These are phyloP conservation scores for Pichia exigua DNA, from an alignment of 805 yeast genomes.

Conservation along the genomic window DNA sequence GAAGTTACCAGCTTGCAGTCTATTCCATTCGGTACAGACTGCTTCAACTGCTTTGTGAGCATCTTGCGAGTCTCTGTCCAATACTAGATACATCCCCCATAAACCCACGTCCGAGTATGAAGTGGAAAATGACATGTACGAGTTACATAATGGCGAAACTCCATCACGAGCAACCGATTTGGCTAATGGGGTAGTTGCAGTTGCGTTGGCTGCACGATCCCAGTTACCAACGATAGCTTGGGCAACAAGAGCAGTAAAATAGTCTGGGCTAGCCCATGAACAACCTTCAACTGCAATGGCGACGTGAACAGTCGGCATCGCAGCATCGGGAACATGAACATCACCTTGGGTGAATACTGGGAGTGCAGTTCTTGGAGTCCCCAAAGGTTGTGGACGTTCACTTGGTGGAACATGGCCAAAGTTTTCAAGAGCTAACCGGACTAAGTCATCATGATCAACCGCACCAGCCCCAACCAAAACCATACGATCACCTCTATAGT, in stretches of 20 bases:
- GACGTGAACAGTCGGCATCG: constrained; percentile 82
- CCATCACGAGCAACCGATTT: constrained; percentile 44
- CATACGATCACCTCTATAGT: constrained; percentile 96
- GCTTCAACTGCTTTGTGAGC: constrained; percentile 65
- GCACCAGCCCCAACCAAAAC: constrained; percentile 96
- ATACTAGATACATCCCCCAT: constrained; percentile 92
- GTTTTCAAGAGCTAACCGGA: constrained; percentile 61
- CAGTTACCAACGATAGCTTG: constrained; percentile 96
- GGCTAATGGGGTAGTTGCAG: constrained; percentile 74
- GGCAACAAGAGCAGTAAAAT: constrained; percentile 89
- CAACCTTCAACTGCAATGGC: constrained; percentile 98
- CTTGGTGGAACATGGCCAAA: constrained; percentile 64
- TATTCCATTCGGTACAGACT: constrained; percentile 79
- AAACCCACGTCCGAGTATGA: constrained; percentile 96
- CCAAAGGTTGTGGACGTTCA: constrained; percentile 54
- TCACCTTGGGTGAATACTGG: constrained; percentile 86
- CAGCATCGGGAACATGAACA: constrained; percentile 70
- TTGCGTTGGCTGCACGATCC: constrained; percentile 86
- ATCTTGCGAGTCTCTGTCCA: constrained; percentile 59
- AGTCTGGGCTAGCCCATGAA: constrained; percentile 93
- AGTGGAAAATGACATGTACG: constrained; percentile 94
- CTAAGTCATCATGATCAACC: constrained; percentile 80
- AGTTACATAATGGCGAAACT: constrained; percentile 70
- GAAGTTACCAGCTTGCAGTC: constrained; percentile 71
- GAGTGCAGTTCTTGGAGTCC: constrained; percentile 61